Evolutionary conservation across 208 protist species (phyloP), one percentile per base, ranked within the genome.

Genomic region (Sergeia podlipaevii): DNA sequence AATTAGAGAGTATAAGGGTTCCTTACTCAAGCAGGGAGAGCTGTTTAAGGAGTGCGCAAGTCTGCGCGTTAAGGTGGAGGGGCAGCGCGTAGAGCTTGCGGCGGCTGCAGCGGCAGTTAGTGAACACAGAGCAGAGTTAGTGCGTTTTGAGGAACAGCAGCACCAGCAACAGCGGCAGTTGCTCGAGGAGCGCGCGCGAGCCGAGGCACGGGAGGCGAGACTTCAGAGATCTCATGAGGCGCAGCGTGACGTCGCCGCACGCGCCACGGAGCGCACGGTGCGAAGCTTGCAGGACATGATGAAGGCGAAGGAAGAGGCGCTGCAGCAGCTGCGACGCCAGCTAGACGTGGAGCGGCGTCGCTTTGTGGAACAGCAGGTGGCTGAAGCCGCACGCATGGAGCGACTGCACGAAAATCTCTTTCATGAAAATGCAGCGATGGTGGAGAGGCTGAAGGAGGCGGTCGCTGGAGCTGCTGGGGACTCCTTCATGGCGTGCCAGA

Each of bases 331-430:
- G 23, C 80, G 89, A 60, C 65, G 74, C 33, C 84, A 95, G 57
- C 82, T 95, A 11, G 68, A 81, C 6, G 62, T 61, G 2, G 88
- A 95, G 71, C 81, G 88, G 21, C 73, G 67, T 38, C 77, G 78
- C 60, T 68, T 73, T 59, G 50, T 78, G 20, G 81, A 89, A 65
- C 70, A 80, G 39, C 76, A 89, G 60, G 53, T 89, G 1, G 74
- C 75, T 46, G 88, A 95, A 64, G 77, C 88, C 13, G 65, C 69
- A 44, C 76, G 88, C 4, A 81, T 95, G 77, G 88, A 95, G 57
- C 64, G 61, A 5, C 47, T 95, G 23, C 88, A 95, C 61, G 84
- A 91, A 33, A 66, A 78, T 15, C 76, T 95, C 70, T 89, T 89
- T 46, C 68, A 72, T 10, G 88, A 95, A 44, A 91, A 95, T 63